Base-by-base conservation (phyloP, 192 early-diverging fungal genomes). In the Coemansia sp. region DNA sequence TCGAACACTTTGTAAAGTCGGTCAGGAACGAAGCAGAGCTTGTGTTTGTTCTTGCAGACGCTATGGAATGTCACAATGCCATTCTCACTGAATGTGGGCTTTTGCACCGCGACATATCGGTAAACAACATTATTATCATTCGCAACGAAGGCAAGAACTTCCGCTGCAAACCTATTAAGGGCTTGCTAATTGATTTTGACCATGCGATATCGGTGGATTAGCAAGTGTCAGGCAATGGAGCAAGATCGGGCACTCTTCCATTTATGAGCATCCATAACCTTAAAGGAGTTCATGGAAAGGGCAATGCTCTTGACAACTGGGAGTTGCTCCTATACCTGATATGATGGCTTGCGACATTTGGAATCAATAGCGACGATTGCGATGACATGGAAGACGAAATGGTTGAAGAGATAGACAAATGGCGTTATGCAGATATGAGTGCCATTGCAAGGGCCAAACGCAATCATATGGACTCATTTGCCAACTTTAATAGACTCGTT, bases 261-360 rank as follows among this genome's bases (percentile, higher is more conserved):
- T 80, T 71, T 39, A 75, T 74, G 69, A 69, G 66, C 40, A 74
- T 80, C 39, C 63, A 57, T 57, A 75, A 74, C 10, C 56, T 80
- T 8, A 49, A 45, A 7, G 49, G 48, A 1, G 19, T 10, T 4
- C 5, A 16, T 16, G 54, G 15, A 5, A 7, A 6, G 40, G 42
- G 46, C 51, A 56, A 55, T 4, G 15, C 2, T 11, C 57, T 74
- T 16, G 68, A 79, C 42, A 64, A 74, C 42, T 64, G 63, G 56
- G 77, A 74, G 46, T 60, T 26, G 32, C 16, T 74, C 8, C 18
- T 74, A 4, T 68, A 64, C 48, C 0, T 77, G 0, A 22, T 77
- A 6, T 77, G 65, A 49, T 77, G 67, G 61, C 19, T 72, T 8
- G 69, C 16, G 0, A 68, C 70, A 1, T 21, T 41, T 51, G 77